A percentile compares a stretch with the other conserved stretches of the same genome.
Evolutionary conservation across 768 basidiomycete species (phyloP).

Genomic region (Phallus indusiatus): DNA sequence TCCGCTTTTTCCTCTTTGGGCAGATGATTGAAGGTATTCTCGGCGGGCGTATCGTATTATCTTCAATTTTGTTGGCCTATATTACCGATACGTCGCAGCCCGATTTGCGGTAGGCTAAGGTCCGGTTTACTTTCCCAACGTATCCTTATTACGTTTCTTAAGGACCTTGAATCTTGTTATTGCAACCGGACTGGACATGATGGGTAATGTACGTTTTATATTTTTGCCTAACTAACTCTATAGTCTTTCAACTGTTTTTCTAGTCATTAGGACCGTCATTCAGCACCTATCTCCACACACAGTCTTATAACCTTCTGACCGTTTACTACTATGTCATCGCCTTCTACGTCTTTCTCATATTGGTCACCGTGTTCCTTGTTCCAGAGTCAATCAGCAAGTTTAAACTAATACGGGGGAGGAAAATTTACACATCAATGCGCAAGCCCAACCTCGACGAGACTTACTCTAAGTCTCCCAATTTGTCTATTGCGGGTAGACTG

Average conservation of each 20-base stretch:
- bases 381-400: constrained; percentile 65
- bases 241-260: neutral
- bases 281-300: constrained; percentile 47
- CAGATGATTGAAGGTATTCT: constrained; percentile 58
- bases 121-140: neutral
- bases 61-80: constrained; percentile 42
- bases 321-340: constrained; percentile 61
- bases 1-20: constrained; percentile 66
- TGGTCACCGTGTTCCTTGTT: constrained; percentile 47
- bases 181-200: neutral
- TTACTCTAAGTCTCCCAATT: neutral
- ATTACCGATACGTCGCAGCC: constrained; percentile 59
- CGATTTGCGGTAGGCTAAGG: constrained; percentile 36
- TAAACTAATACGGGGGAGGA: constrained; percentile 23
- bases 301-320: constrained; percentile 44
- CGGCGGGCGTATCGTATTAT: constrained; percentile 45
- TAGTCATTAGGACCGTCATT: constrained; percentile 62
- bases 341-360: constrained; percentile 37
- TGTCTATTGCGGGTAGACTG: neutral
- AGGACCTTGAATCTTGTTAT: neutral
- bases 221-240: too few species aligned
- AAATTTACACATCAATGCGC: neutral
- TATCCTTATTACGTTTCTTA: too few species aligned
- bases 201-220: too few species aligned
- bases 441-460: neutral